phyloP scores from a whole-genome alignment of 2,329 filamentous ascomycete genomes.

The Hypoxylon sp. region DNA sequence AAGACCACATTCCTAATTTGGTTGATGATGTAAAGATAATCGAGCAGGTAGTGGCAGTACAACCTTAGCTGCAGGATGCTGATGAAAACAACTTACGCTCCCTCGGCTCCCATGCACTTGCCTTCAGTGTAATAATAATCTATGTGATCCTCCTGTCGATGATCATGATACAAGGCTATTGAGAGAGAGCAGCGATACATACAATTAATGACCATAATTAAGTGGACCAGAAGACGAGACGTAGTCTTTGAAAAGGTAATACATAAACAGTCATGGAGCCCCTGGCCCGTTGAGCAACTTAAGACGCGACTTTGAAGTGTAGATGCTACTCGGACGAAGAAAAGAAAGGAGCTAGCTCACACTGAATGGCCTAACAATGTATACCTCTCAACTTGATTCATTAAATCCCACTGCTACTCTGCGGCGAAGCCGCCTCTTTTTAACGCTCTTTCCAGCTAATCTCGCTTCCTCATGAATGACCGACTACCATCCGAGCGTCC shows the following conservation, averaged over 20 bases:
- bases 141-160: neutral
- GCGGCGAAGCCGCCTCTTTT: neutral
- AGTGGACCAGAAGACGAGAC: neutral
- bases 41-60: neutral
- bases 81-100: neutral
- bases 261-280: neutral
- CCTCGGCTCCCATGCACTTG: neutral
- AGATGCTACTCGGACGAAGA: neutral
- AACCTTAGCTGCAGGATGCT: neutral
- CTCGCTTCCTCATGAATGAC: neutral
- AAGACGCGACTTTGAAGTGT: neutral
- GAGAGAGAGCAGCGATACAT: neutral
- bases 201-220: neutral
- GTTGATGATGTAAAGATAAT: neutral
- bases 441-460: neutral
- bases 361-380: no score
- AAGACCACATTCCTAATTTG: neutral
- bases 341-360: neutral
- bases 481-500: neutral
- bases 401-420: neutral
- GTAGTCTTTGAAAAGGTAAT: neutral
- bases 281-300: neutral
- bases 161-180: neutral
- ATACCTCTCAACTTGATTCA: neutral
- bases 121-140: neutral